A percentile compares a stretch with the other conserved stretches of the same genome.
Evolutionary conservation across 2,329 filamentous ascomycete genomes (phyloP).

Genomic region (Plenodomus tracheiphilus): DNA sequence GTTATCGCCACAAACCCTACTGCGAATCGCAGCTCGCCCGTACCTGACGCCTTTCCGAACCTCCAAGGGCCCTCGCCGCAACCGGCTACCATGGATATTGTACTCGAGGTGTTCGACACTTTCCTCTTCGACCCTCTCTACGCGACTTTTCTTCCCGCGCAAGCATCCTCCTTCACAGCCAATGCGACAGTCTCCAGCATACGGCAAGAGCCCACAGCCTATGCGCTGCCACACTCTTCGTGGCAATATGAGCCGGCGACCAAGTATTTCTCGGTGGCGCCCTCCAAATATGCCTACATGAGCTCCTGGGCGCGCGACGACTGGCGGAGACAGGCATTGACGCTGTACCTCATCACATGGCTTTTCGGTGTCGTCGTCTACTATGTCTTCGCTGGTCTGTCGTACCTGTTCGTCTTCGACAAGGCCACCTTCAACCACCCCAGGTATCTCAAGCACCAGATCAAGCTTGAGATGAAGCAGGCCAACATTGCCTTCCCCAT

Average conservation of each 20-base stretch:
- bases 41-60: conserved; percentile 18
- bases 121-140: conserved; percentile 81
- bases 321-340: conserved; percentile 71
- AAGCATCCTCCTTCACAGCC: conserved; percentile 51
- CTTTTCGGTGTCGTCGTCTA: conserved; percentile 83
- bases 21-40: conserved; percentile 23
- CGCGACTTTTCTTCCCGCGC: conserved; percentile 66
- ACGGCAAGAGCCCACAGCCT: conserved; percentile 43
- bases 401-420: conserved; percentile 89
- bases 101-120: conserved; percentile 83
- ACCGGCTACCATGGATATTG: conserved; percentile 76
- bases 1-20: conserved; percentile 4
- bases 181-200: conserved; percentile 62
- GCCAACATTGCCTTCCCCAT: conserved; percentile 74
- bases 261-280: conserved; percentile 68
- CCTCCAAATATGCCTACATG: conserved; percentile 75
- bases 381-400: conserved; percentile 80
- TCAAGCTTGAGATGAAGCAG: conserved; percentile 81
- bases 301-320: conserved; percentile 80
- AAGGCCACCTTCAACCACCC: conserved; percentile 87
- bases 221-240: conserved; percentile 28
- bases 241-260: conserved; percentile 77
- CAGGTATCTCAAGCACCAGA: conserved; percentile 93
- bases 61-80: conserved; percentile 13
- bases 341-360: conserved; percentile 86